Evolutionary conservation across 768 basidiomycete species (phyloP), one percentile per base, ranked within the genome.

Genomic region (Ramaria sp.): DNA sequence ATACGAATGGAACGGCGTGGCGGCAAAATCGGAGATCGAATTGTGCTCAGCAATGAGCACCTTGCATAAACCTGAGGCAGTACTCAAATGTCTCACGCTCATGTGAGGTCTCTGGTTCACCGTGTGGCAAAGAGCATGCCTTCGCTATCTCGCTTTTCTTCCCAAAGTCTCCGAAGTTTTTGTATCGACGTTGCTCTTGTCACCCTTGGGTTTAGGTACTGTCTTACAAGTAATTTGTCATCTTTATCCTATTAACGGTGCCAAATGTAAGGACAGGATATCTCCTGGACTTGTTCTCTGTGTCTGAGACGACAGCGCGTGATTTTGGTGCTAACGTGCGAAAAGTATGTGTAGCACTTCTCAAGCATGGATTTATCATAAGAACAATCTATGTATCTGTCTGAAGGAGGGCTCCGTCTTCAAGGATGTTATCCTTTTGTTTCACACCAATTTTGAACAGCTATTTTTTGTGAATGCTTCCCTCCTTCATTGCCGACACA

Each of bases 401-500:
- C 32, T 13, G 10, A 30, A 60, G 58, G 44, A 62, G 58, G 61
- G 57, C 39, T 9, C 61, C 7, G 42, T 58, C 16, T 83, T 83
- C 63, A 37, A 61, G 9, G 52, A 65, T 36, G 64, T 83, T 27
- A 54, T 71, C 32, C 70, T 78, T 58, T 56, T 79, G 43, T 70
- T 74, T 44, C 78, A 82, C 25, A 56, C 70, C 10, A 48, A 60
- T 30, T 71, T 75, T 3, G 65, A 69, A 13, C 81, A 83, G 59
- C 75, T 77, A 1, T 81, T 83, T 63, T 69, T 83, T 55, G 70
- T 81, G 28, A 80, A 82, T 42, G 45, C 53, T 5, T 57, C 58
- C 1, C 61, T 64, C 22, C 37, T 65, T 3, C 51, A 55, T 10
- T 34, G 47, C 18, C 42, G 51, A 16, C 41, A 20, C 55, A 34